Conservation (phyloP, 345 rosid genomes). For the Fremontodendron californicum region DNA sequence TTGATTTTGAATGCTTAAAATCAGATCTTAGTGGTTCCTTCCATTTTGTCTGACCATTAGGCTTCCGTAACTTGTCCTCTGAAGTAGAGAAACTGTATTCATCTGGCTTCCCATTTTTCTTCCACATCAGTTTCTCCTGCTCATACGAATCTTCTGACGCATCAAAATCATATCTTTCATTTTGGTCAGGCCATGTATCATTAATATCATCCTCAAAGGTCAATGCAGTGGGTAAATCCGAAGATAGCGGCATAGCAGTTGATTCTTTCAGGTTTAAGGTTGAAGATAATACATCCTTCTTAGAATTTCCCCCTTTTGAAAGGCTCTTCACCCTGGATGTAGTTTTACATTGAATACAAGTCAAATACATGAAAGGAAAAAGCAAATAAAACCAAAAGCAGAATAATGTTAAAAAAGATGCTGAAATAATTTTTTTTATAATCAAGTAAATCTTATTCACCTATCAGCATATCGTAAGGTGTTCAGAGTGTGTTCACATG, state of each 20-base stretch:
- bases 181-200: conserved; percentile 78
- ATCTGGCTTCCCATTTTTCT: conserved; percentile 61
- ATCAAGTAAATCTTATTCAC: conserved; percentile 27
- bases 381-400: neutral
- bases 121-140: conserved; percentile 64
- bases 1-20: conserved; percentile 49
- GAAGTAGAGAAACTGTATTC: conserved; percentile 29
- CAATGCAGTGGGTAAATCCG: conserved; percentile 50
- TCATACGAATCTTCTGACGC: conserved; percentile 65
- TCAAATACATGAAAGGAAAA: neutral
- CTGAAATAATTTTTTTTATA: neutral
- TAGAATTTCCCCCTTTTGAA: conserved; percentile 78
- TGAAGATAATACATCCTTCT: conserved; percentile 72
- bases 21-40: conserved; percentile 29
- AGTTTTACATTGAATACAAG: neutral
- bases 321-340: conserved; percentile 86
- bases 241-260: conserved; percentile 57
- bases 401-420: neutral
- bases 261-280: conserved; percentile 73
- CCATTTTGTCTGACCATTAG: conserved; percentile 47
- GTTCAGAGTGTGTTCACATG: conserved; percentile 96
- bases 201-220: conserved; percentile 58
- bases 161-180: conserved; percentile 63
- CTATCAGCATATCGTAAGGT: conserved; percentile 97
- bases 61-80: conserved; percentile 57